Conservation (phyloP, 1,284 basidiomycete genomes). For the Leccinum fallax region DNA sequence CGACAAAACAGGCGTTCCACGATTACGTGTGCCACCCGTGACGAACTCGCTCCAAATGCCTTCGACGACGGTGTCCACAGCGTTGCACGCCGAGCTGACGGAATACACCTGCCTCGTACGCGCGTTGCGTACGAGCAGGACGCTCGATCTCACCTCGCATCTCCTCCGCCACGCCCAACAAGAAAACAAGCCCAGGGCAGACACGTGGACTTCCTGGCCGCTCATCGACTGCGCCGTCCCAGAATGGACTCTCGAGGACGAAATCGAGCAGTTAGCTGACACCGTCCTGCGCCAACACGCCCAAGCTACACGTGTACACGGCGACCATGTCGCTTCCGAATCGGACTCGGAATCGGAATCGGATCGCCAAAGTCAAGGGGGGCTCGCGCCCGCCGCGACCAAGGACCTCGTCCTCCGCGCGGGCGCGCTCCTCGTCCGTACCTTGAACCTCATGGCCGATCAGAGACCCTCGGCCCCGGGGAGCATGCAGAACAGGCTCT, state of each 20-base stretch:
- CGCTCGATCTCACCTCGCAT: constrained; percentile 34
- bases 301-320: not conserved
- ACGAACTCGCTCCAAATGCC: not conserved
- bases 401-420: constrained; percentile 19
- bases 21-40: not conserved
- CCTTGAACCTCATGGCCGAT: constrained; percentile 29
- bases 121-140: constrained; percentile 24
- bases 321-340: not conserved
- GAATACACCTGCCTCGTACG: constrained; percentile 31
- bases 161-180: constrained; percentile 24
- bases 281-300: constrained; percentile 3
- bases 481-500: constrained; percentile 38
- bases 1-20: constrained; percentile 13
- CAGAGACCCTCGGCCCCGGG: constrained; percentile 31
- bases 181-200: not conserved
- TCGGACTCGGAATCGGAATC: constrained; percentile 1
- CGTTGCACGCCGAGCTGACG: constrained; percentile 28
- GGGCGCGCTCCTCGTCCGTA: constrained; percentile 20
- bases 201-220: constrained; percentile 34
- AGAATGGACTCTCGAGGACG: constrained; percentile 33
- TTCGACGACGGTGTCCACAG: constrained; percentile 15
- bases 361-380: constrained; percentile 14
- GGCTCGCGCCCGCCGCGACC: constrained; percentile 12
- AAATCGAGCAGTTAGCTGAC: constrained; percentile 25
- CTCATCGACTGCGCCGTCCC: constrained; percentile 34